phyloP scores from a whole-genome alignment of 768 basidiomycete species.

The Hericium coralloides region DNA sequence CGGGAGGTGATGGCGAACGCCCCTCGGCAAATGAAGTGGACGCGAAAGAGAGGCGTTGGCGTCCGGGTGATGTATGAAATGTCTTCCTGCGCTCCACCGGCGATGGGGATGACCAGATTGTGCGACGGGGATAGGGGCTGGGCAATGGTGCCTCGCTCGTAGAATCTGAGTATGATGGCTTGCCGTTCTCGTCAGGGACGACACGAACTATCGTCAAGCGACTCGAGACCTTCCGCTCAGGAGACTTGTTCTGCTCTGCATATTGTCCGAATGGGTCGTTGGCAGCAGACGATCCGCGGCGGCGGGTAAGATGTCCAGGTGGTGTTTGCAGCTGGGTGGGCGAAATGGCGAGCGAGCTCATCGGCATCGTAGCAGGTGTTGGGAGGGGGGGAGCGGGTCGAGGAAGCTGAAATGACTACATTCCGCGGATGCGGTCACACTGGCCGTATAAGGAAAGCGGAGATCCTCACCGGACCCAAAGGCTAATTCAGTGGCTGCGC shows the following conservation, averaged over 20 bases:
- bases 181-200: conserved; percentile 6
- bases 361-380: no score
- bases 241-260: conserved; percentile 2
- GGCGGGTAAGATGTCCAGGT: not conserved
- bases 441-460: no score
- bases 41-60: conserved; percentile 11
- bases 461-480: no score
- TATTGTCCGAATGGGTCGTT: conserved; percentile 11
- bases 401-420: no score
- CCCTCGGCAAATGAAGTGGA: conserved; percentile 11
- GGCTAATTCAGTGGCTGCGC: no score
- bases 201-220: conserved; percentile 12
- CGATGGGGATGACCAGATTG: not conserved
- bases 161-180: no score
- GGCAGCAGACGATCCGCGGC: conserved; percentile 10
- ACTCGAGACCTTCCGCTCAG: conserved; percentile 10
- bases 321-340: no score
- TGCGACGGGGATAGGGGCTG: not conserved
- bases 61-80: not conserved
- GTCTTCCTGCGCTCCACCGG: conserved; percentile 1
- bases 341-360: no score
- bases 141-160: no score
- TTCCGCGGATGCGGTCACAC: no score
- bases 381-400: no score
- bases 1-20: not conserved